Evolutionary conservation across 257 asterid genomes (phyloP).

Genomic region (Linaria vulgaris): DNA sequence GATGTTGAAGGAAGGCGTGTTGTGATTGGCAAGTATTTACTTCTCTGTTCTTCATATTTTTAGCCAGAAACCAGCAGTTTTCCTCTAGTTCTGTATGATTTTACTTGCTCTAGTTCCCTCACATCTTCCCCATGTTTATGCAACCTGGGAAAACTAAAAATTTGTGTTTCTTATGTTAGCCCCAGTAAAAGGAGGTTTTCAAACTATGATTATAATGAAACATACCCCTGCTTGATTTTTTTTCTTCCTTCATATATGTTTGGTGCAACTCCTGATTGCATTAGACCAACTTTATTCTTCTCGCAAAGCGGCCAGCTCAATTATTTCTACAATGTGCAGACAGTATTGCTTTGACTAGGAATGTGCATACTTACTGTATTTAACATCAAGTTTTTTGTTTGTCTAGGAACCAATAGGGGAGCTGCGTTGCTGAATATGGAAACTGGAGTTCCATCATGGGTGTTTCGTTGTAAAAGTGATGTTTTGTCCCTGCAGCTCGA

Average conservation of each 20-base stretch:
- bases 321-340: constrained; percentile 15
- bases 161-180: constrained; percentile 1
- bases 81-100: background rate
- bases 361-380: constrained; percentile 11
- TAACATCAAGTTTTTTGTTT: constrained; percentile 22
- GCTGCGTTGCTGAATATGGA: constrained; percentile 64
- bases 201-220: constrained; percentile 6
- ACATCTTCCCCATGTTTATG: background rate
- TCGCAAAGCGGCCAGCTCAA: background rate
- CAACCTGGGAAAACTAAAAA: too few species aligned
- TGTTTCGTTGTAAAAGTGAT: constrained; percentile 74
- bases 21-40: constrained; percentile 61
- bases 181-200: background rate
- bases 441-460: constrained; percentile 53
- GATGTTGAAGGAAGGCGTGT: constrained; percentile 55
- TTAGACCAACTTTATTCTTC: background rate
- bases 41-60: constrained; percentile 19
- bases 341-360: constrained; percentile 5
- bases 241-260: constrained; percentile 7
- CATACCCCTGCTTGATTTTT: constrained; percentile 12
- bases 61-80: background rate
- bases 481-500: constrained; percentile 60
- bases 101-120: constrained; percentile 4
- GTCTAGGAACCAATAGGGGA: constrained; percentile 78
- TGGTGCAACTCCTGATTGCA: constrained; percentile 1